These are phyloP conservation scores for Dothideomycetes sp. DNA, from an alignment of 2,329 filamentous ascomycete species.

Conservation along the genomic window DNA sequence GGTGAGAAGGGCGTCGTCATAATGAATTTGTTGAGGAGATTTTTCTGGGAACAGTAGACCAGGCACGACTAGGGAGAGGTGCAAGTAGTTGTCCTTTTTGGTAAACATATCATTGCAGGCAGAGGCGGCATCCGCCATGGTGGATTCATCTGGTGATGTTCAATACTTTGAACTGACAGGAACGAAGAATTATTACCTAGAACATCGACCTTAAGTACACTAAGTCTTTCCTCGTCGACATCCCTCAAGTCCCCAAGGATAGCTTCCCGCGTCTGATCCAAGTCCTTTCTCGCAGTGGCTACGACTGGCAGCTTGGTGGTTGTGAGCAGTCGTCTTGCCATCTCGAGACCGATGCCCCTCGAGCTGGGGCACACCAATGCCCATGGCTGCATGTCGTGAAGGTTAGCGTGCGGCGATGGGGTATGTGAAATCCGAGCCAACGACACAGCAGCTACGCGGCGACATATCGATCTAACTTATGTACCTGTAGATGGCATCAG, in stretches of 20 bases:
- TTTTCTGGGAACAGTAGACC: slow-evolving; percentile 67
- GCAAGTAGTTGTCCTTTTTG: slow-evolving; percentile 45
- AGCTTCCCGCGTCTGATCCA: slow-evolving; percentile 35
- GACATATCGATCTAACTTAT: too few relatives aligned
- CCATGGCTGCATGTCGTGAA: slow-evolving; percentile 35
- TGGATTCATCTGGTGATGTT: slow-evolving; percentile 44
- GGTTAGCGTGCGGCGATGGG: too few relatives aligned
- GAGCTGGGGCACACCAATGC: slow-evolving; percentile 48
- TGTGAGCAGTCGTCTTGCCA: slow-evolving; percentile 46
- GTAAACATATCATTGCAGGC: slow-evolving; percentile 19
- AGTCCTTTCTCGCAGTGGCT: slow-evolving; percentile 47
- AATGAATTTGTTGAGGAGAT: slow-evolving; percentile 53
- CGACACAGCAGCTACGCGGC: too few relatives aligned
- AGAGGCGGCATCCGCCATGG: slow-evolving; percentile 47
- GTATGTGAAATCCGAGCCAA: too few relatives aligned
- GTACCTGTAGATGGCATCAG: neutral
- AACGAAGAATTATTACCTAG: slow-evolving; percentile 32
- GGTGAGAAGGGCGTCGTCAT: slow-evolving; percentile 51
- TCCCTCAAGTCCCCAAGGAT: slow-evolving; percentile 40
- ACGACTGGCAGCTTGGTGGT: slow-evolving; percentile 49
- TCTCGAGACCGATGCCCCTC: slow-evolving; percentile 51
- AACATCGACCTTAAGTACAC: slow-evolving; percentile 44
- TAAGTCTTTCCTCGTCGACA: slow-evolving; percentile 36
- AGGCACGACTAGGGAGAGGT: slow-evolving; percentile 57
- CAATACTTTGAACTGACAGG: neutral